phyloP scores from a whole-genome alignment of 1,139 yeast genomes.

The Geotrichum bryndzae region DNA sequence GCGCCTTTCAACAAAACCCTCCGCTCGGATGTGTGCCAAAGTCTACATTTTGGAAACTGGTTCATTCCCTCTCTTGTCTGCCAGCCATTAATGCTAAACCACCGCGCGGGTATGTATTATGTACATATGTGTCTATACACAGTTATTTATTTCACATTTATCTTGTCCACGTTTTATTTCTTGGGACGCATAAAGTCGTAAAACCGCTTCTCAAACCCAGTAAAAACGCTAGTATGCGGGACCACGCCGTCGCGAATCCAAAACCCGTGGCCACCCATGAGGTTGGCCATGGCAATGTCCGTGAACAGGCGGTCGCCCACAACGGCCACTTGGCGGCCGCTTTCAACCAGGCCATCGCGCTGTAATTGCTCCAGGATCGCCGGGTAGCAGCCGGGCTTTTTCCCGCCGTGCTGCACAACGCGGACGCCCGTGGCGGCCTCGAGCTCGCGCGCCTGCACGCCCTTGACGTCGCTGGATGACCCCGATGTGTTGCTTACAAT shows the following conservation, averaged over 20 bases:
- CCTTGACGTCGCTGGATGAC: slow-evolving; percentile 62
- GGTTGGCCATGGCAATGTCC: slow-evolving; percentile 87
- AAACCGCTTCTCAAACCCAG: slow-evolving; percentile 35
- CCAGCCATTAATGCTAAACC: too few relatives aligned
- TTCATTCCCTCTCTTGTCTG: too few relatives aligned
- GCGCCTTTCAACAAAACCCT: too few relatives aligned
- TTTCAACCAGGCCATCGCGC: slow-evolving; percentile 36
- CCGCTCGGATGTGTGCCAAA: too few relatives aligned
- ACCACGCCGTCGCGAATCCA: slow-evolving; percentile 81
- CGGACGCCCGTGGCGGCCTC: slow-evolving; percentile 67
- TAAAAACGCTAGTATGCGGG: slow-evolving; percentile 43
- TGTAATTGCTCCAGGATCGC: slow-evolving; percentile 62
- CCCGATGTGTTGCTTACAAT: slow-evolving; percentile 95
- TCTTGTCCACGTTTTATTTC: neutral
- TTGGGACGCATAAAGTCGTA: slow-evolving; percentile 20
- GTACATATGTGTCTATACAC: neutral
- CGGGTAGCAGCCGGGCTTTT: slow-evolving; percentile 82
- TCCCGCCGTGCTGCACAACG: slow-evolving; percentile 70
- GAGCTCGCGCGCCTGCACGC: slow-evolving; percentile 56
- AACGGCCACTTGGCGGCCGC: slow-evolving; percentile 66
- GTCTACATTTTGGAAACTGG: too few relatives aligned
- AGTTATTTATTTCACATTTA: neutral
- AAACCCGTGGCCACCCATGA: slow-evolving; percentile 81
- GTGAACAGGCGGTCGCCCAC: slow-evolving; percentile 90
- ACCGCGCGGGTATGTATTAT: too few relatives aligned